These are phyloP conservation scores for Stemphylium beticola DNA, from an alignment of 2,329 filamentous ascomycete species.

Conservation along the genomic window DNA sequence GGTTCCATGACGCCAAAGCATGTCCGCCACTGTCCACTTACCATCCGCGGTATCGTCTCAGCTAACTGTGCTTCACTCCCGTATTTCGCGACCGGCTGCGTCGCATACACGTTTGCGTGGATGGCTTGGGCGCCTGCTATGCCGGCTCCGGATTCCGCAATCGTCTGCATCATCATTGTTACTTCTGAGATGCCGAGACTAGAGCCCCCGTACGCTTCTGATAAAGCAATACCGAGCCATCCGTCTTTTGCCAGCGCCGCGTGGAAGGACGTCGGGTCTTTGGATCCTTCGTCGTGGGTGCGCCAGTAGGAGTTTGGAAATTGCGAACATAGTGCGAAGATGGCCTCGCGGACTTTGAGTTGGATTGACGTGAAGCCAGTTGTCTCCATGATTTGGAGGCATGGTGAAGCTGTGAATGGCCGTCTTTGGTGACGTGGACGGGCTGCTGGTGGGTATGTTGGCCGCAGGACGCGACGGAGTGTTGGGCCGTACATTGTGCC, in stretches of 20 bases:
- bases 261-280: slow-evolving; percentile 78
- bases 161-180: slow-evolving; percentile 86
- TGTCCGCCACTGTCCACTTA: slow-evolving; percentile 72
- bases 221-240: slow-evolving; percentile 82
- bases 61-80: slow-evolving; percentile 69
- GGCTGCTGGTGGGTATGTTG: background rate
- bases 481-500: background rate
- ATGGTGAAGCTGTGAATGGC: slow-evolving; percentile 40
- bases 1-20: slow-evolving; percentile 90
- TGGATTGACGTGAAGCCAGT: slow-evolving; percentile 76
- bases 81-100: slow-evolving; percentile 76
- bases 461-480: background rate
- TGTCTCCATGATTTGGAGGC: slow-evolving; percentile 69
- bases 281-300: slow-evolving; percentile 70
- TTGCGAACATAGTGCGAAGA: slow-evolving; percentile 70
- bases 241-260: slow-evolving; percentile 75
- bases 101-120: slow-evolving; percentile 73
- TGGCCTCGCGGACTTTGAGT: slow-evolving; percentile 72
- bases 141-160: slow-evolving; percentile 77
- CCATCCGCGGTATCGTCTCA: slow-evolving; percentile 71
- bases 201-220: slow-evolving; percentile 74
- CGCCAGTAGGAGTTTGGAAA: slow-evolving; percentile 80
- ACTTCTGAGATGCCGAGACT: slow-evolving; percentile 81
- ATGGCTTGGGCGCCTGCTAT: slow-evolving; percentile 71
- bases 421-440: background rate